phyloP scores from a whole-genome alignment of 2,329 filamentous ascomycete genomes.

The Akanthomyces muscarius region DNA sequence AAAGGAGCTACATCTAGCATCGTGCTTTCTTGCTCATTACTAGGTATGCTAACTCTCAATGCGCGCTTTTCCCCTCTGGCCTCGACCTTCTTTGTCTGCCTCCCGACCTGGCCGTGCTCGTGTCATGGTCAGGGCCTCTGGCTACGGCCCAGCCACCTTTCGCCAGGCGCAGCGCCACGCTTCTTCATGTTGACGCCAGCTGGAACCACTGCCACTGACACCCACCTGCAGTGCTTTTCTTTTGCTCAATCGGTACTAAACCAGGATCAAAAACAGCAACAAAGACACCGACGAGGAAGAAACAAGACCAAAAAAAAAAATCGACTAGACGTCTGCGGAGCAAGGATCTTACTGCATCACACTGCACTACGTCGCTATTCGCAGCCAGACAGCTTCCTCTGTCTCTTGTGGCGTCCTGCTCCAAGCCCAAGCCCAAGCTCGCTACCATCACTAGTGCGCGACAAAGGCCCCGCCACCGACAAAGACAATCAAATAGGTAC shows the following conservation, averaged over 20 bases:
- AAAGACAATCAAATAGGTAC: neutral
- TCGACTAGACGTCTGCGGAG: neutral
- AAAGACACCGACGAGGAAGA: neutral
- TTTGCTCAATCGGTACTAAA: neutral
- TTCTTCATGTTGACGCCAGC: neutral
- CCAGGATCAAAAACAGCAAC: neutral
- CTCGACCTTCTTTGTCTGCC: neutral
- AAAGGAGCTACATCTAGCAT: neutral
- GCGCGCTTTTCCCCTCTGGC: neutral
- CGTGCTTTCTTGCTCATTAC: neutral
- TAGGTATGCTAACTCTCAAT: neutral
- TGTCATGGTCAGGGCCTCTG: conserved; percentile 11
- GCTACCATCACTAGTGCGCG: conserved; percentile 2
- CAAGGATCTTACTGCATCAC: neutral
- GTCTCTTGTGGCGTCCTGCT: neutral
- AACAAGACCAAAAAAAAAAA: neutral
- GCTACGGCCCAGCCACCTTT: conserved; percentile 9
- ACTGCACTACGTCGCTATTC: neutral
- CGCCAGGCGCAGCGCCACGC: neutral
- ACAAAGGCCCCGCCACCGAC: neutral
- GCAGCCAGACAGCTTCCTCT: neutral
- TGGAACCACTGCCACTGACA: conserved; percentile 3
- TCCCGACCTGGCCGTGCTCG: conserved; percentile 5
- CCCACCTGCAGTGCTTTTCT: neutral
- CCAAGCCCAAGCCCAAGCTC: neutral